Base-by-base conservation (phyloP, 306 rosid species). In the Phaseolus lunatus region DNA sequence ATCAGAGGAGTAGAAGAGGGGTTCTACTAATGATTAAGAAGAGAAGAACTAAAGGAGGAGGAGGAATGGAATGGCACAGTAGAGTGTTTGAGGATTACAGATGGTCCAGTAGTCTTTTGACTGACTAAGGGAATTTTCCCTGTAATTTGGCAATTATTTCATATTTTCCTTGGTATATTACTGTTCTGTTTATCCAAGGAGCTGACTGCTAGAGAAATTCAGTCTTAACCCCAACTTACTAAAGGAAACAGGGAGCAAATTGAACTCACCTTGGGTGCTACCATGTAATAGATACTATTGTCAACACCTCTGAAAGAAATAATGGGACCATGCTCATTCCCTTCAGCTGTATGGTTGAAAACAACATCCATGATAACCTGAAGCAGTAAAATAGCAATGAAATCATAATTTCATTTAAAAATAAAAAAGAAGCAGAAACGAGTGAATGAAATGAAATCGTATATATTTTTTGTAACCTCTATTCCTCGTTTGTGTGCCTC, bases 331-430 rank as follows among this genome's bases (percentile, higher is more conserved):
- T 90, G 87, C 88, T 92, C 97, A 88, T 95, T 95, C 84, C 97
- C 97, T 88, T 95, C 99, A 37, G 99, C 99, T 69, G 99, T 95
- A 84, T 95, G 99, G 88, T 95, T 95, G 85, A 95, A 95, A 76
- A 95, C 97, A 22, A 95, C 97, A 83, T 95, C 99, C 99, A 95
- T 88, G 87, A 95, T 65, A 84, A 95, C 99, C 99, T 95, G 90
- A 75, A 81, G 57, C 69, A 74, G 78, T 53, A 85, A 77, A 52
- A 67, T 49, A 75, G 52, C 27, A 81, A 58, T 41, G 62, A 80
- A 68, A 67, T 41, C 58, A 50, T 35, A 80, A 56, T 64, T 68
- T 52, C 71, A 35, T 58, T 73, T 33, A 2, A 47, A 73, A 65
- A 24, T 23, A 29, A 37, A 56, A 6, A 66, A 57, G 27, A 64